These are phyloP conservation scores for Hexamita inflata DNA, from an alignment of 208 protist species.

Conservation along the genomic window DNA sequence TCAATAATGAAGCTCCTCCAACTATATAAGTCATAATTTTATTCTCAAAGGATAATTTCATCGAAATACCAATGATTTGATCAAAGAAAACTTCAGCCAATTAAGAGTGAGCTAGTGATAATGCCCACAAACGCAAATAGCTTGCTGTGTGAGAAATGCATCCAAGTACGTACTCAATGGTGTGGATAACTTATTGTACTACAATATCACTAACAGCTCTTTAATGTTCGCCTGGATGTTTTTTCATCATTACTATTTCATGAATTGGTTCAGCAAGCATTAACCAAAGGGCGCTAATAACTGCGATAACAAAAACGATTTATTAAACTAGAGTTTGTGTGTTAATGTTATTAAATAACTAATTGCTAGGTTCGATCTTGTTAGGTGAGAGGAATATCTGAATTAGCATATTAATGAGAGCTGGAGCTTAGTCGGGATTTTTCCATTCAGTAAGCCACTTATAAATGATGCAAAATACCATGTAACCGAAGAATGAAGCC, in stretches of 20 bases:
- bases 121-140: slow-evolving; percentile 99
- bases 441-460: slow-evolving; percentile 48
- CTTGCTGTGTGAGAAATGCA: slow-evolving; percentile 97
- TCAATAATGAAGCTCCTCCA: slow-evolving; percentile 56
- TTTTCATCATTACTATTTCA: not conserved
- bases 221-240: slow-evolving; percentile 7
- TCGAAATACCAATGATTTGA: slow-evolving; percentile 25
- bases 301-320: slow-evolving; percentile 27
- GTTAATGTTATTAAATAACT: not conserved
- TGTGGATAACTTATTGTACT: slow-evolving; percentile 93
- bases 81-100: slow-evolving; percentile 38
- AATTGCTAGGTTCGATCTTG: not conserved
- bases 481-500: slow-evolving; percentile 46
- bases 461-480: slow-evolving; percentile 46
- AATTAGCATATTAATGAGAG: slow-evolving; percentile 67
- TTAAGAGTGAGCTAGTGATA: slow-evolving; percentile 89
- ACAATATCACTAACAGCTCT: slow-evolving; percentile 78
- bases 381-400: slow-evolving; percentile 69
- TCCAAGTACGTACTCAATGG: slow-evolving; percentile 95
- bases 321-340: slow-evolving; percentile 27
- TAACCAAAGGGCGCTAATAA: slow-evolving; percentile 25
- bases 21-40: not conserved
- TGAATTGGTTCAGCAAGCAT: slow-evolving; percentile 3
- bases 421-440: slow-evolving; percentile 51
- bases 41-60: too few relatives aligned